A percentile compares a stretch with the other conserved stretches of the same genome.
Conservation (phyloP, 345 rosid species). For the Brassica carinata region DNA sequence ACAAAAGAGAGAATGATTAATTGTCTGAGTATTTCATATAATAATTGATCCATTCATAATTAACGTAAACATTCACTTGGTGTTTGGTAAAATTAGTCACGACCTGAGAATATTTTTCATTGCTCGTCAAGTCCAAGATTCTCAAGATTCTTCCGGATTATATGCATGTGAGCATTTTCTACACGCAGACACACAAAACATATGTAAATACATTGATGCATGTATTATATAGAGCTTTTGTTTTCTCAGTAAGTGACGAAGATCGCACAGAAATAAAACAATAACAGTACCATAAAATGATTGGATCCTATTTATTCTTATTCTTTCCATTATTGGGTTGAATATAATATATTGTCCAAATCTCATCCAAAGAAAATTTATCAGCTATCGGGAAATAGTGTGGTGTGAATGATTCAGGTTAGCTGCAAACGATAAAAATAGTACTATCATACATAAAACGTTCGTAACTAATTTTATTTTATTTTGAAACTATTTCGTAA, state of each 20-base stretch:
- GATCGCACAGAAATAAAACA: not conserved
- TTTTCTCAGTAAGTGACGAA: slow-evolving; percentile 5
- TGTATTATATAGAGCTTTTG: not conserved
- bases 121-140: slow-evolving; percentile 38
- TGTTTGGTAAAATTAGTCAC: slow-evolving; percentile 36
- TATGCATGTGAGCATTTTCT: slow-evolving; percentile 27
- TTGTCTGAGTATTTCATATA: slow-evolving; percentile 1
- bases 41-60: not conserved
- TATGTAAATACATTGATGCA: slow-evolving; percentile 6
- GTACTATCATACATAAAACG: not conserved
- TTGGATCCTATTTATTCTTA: slow-evolving; percentile 1
- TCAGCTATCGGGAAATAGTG: slow-evolving; percentile 3
- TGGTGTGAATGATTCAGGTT: slow-evolving; percentile 9
- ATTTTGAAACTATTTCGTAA: not conserved
- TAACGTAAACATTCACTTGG: slow-evolving; percentile 45
- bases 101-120: slow-evolving; percentile 39
- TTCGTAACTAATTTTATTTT: not conserved
- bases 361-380: slow-evolving; percentile 1
- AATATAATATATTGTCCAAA: slow-evolving; percentile 22
- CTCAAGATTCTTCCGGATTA: slow-evolving; percentile 30
- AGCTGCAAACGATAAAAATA: not conserved
- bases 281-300: not conserved
- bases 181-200: not conserved
- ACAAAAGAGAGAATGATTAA: slow-evolving; percentile 11
- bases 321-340: slow-evolving; percentile 28